Base-by-base conservation (phyloP, 2,329 filamentous ascomycete species). In the Penicillium vulpinum region DNA sequence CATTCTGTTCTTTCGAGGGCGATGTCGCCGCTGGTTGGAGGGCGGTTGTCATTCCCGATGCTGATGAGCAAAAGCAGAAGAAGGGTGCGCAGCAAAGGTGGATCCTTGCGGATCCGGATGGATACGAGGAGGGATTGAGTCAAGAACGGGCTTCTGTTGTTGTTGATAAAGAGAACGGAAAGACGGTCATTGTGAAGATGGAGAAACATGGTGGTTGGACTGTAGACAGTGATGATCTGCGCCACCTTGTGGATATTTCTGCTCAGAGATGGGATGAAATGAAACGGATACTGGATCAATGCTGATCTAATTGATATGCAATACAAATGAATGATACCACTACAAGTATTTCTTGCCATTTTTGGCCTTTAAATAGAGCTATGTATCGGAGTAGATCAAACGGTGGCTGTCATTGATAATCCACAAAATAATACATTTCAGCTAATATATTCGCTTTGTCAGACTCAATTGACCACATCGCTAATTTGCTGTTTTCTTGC, bases 41-140 rank as follows among this genome's bases (percentile, higher is more conserved):
- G 40, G 67, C 72, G 16, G 66, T 74, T 35, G 68, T 73, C 46
- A 65, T 75, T 45, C 69, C 72, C 5, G 66, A 73, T 56, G 68
- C 69, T 6, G 64, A 68, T 46, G 66, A 72, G 49, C 68, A 83
- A 83, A 70, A 79, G 54, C 67, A 63, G 58, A 72, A 70, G 62
- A 69, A 67, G 49, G 69, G 65, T 54, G 71, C 68, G 50, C 67
- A 69, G 58, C 69, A 67, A 63, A 66, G 70, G 59, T 96, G 92
- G 91, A 79, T 97, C 3, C 76, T 99, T 56, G 85, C 89, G 7
- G 94, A 99, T 76, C 91, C 91, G 2, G 94, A 99, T 77, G 85
- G 86, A 22, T 88, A 96, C 65, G 94, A 99, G 77, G 94, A 97
- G 77, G 85, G 83, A 9, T 76, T 96, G 41, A 96, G 91, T 70